Evolutionary conservation across 192 early-diverging fungal genomes (phyloP).

Genomic region (Allomyces macrogynus): DNA sequence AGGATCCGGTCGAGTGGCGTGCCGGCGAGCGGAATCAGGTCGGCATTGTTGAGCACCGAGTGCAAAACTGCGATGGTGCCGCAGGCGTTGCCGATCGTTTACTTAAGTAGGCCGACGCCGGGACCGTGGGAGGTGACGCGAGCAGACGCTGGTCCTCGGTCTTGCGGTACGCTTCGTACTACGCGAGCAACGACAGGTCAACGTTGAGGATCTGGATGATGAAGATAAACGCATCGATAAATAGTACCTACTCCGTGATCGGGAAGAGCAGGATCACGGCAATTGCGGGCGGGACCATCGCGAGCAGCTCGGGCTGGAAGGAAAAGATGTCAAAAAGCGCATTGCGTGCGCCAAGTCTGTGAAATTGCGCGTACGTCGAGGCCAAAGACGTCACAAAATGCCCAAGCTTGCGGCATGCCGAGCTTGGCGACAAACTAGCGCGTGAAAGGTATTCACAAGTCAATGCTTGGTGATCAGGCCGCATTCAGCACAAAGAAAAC

Average conservation of each 20-base stretch:
- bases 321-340: neutral
- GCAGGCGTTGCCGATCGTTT: slow-evolving; percentile 82
- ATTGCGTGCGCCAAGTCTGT: neutral
- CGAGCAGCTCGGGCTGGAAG: slow-evolving; percentile 63
- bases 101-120: slow-evolving; percentile 49
- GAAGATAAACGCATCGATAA: neutral
- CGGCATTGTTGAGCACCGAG: slow-evolving; percentile 54
- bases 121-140: slow-evolving; percentile 26
- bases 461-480: neutral
- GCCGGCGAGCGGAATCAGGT: slow-evolving; percentile 17
- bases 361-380: neutral
- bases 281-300: slow-evolving; percentile 59
- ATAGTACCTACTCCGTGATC: slow-evolving; percentile 23
- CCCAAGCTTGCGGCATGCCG: slow-evolving; percentile 37
- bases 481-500: neutral
- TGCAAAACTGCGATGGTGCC: slow-evolving; percentile 90
- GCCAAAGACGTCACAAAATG: slow-evolving; percentile 62
- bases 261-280: slow-evolving; percentile 84
- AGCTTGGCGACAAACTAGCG: slow-evolving; percentile 41
- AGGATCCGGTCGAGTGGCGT: slow-evolving; percentile 46
- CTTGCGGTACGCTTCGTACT: slow-evolving; percentile 27
- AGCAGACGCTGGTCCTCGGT: slow-evolving; percentile 22
- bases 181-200: neutral
- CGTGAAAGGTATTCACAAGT: slow-evolving; percentile 4
- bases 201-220: no score